These are phyloP conservation scores for Pseudocercospora crystallina DNA, from an alignment of 2,329 filamentous ascomycete genomes.

Conservation along the genomic window DNA sequence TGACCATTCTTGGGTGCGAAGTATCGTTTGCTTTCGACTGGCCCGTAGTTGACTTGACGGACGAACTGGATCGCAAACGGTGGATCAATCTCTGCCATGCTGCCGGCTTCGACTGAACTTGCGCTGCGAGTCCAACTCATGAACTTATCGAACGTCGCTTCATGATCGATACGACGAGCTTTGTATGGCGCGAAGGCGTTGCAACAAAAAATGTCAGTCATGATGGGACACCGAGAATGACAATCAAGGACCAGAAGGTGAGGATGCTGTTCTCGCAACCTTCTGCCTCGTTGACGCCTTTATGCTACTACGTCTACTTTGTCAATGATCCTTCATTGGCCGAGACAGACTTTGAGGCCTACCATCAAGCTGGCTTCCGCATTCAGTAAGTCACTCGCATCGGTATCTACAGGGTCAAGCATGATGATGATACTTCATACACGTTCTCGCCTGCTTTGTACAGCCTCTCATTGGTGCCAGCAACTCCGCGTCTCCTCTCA, in stretches of 20 bases:
- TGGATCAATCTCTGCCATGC: neutral
- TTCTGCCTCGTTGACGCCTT: neutral
- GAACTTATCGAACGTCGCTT: neutral
- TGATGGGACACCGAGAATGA: neutral
- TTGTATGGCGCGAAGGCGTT: neutral
- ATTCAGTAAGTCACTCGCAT: too few species aligned
- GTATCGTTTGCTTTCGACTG: conserved; percentile 1
- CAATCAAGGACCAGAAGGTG: neutral
- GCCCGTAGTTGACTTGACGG: conserved; percentile 4
- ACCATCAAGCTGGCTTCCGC: neutral
- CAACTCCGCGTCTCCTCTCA: too few species aligned
- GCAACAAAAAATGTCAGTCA: conserved; percentile 1
- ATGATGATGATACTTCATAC: too few species aligned
- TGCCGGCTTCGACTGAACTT: neutral
- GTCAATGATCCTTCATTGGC: neutral
- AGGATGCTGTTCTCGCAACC: neutral
- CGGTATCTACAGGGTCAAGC: too few species aligned
- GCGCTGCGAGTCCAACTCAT: neutral
- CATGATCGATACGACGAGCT: neutral
- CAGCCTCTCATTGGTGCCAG: too few species aligned
- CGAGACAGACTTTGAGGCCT: conserved; percentile 1
- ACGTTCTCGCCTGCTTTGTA: too few species aligned
- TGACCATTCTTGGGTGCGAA: neutral
- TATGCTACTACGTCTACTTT: too few species aligned
- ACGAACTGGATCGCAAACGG: neutral